Conservation (phyloP, 1,284 basidiomycete genomes). For the Lignosus rhinocerotis region DNA sequence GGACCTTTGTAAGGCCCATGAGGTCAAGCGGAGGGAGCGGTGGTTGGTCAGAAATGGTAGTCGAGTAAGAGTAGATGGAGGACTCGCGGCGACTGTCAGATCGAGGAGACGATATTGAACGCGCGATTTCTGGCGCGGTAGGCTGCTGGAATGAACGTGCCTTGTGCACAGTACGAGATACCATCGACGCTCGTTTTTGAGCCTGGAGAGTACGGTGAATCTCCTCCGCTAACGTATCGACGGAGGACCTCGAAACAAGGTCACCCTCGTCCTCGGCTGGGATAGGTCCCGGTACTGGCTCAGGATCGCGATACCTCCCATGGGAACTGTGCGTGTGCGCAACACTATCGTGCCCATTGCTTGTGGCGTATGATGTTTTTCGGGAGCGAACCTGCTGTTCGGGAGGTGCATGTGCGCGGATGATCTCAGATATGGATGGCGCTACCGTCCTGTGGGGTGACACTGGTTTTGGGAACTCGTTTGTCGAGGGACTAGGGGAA, state of each 20-base stretch:
- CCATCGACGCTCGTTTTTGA: conserved; percentile 49
- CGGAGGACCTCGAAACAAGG: conserved; percentile 70
- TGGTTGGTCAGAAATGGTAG: conserved; percentile 40
- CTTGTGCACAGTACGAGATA: conserved; percentile 37
- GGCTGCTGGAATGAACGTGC: conserved; percentile 49
- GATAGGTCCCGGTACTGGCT: conserved; percentile 41
- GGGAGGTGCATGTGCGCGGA: conserved; percentile 67
- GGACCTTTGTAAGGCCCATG: conserved; percentile 28
- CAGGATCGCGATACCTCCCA: conserved; percentile 17
- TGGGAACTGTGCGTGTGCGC: conserved; percentile 13
- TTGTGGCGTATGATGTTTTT: conserved; percentile 49
- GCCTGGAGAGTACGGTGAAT: conserved; percentile 65
- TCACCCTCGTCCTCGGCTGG: conserved; percentile 60
- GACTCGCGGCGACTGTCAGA: conserved; percentile 46
- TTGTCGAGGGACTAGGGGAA: conserved; percentile 4
- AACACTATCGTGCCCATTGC: conserved; percentile 45
- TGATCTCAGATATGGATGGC: conserved; percentile 84
- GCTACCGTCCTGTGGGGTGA: conserved; percentile 41
- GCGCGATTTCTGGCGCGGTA: conserved; percentile 46
- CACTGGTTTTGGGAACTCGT: conserved; percentile 4
- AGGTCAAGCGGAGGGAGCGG: conserved; percentile 33
- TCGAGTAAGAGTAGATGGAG: conserved; percentile 44
- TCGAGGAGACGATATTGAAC: conserved; percentile 49
- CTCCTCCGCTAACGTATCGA: conserved; percentile 83
- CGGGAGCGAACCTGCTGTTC: conserved; percentile 48